Conservation (phyloP, 139 green algal genomes). For the Chlorella sp. region DNA sequence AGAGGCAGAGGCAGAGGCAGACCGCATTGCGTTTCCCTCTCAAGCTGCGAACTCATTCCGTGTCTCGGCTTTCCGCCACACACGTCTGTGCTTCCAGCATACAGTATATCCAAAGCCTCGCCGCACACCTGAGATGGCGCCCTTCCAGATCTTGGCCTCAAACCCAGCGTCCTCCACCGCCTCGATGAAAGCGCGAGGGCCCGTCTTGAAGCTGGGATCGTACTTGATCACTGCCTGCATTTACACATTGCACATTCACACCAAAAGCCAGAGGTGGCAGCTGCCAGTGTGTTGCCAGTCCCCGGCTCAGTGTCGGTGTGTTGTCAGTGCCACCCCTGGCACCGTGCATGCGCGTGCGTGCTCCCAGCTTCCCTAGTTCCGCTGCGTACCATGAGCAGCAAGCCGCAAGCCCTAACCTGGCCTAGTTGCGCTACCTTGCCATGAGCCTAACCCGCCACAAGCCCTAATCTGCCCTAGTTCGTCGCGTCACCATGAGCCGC, state of each 20-base stretch:
- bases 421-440: background rate
- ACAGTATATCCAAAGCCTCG: background rate
- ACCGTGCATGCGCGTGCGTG: no score
- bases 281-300: background rate
- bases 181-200: conserved; percentile 64
- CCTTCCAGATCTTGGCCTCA: conserved; percentile 28
- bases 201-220: conserved; percentile 21
- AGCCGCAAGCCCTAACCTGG: background rate
- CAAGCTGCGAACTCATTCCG: no score
- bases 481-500: conserved; percentile 2
- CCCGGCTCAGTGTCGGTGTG: no score
- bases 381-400: background rate
- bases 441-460: background rate
- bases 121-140: background rate
- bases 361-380: no score
- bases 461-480: background rate
- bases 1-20: no score
- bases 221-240: conserved; percentile 9
- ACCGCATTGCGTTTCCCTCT: no score
- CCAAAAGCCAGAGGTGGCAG: background rate
- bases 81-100: background rate
- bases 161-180: conserved; percentile 54
- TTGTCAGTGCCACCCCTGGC: no score
- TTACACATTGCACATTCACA: conserved; percentile 2
- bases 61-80: no score